These are phyloP conservation scores for Nymphaea colorata DNA, from an alignment of 164 flowering plant species.

Conservation along the genomic window DNA sequence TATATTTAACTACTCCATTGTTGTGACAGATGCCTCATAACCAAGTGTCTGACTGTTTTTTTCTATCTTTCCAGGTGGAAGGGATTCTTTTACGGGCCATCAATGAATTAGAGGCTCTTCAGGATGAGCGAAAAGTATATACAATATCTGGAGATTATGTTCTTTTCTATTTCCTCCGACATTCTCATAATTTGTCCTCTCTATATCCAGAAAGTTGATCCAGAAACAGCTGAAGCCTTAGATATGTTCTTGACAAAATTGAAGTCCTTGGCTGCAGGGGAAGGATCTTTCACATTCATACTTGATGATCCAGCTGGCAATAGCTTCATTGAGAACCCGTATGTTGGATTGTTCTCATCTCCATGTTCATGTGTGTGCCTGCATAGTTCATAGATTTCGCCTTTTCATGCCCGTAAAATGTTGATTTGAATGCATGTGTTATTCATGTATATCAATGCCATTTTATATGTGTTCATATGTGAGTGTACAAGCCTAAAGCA, in stretches of 20 bases:
- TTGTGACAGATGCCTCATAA: too few relatives aligned
- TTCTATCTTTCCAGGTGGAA: slow-evolving; percentile 46
- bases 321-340: slow-evolving; percentile 96
- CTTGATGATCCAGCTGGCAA: slow-evolving; percentile 98
- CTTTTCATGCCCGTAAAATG: too few relatives aligned
- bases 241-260: slow-evolving; percentile 66
- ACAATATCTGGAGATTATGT: neutral
- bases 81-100: slow-evolving; percentile 70
- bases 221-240: slow-evolving; percentile 78
- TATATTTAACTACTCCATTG: too few relatives aligned
- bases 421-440: too few relatives aligned
- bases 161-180: neutral
- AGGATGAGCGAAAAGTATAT: slow-evolving; percentile 84
- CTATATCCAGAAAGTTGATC: slow-evolving; percentile 62
- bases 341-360: slow-evolving; percentile 10
- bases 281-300: slow-evolving; percentile 54
- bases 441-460: too few relatives aligned
- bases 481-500: too few relatives aligned
- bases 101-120: slow-evolving; percentile 67
- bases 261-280: slow-evolving; percentile 69
- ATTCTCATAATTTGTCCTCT: neutral
- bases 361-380: neutral
- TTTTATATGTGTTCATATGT: too few relatives aligned
- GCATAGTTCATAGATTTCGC: too few relatives aligned
- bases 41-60: neutral